Base-by-base conservation (phyloP, 805 yeast genomes). In the Hanseniaspora singularis region DNA sequence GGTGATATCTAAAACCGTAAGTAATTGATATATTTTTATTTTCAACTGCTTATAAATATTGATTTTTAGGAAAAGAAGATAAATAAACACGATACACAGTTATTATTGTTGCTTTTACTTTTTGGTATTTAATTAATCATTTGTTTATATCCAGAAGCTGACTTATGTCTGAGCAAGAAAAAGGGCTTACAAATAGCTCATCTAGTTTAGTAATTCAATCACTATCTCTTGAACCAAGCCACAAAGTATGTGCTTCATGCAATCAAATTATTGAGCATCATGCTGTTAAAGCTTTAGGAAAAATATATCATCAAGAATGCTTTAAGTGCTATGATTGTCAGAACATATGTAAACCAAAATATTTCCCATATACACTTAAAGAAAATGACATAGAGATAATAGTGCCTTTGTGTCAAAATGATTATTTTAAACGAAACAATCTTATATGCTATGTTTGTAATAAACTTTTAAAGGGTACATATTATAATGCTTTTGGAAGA, bases 401-500 rank as follows among this genome's bases (percentile, higher is more conserved):
- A 37, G 73, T 78, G 4, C 76, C 85, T 0, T 69, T 92, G 23
- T 92, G 99, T 64, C 98, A 92, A 64, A 82, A 77, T 54, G 94
- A 92, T 64, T 92, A 87, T 62, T 92, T 92, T 67, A 78, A 75
- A 58, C 74, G 94, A 54, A 73, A 87, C 49, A 82, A 84, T 49
- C 70, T 92, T 43, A 74, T 92, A n/a, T 92, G 99, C 59, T 74
- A 72, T 57, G 82, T 77, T 15, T 92, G 99, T 65, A 76, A 84
- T 52, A 74, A 73, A 22, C 95, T 95, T 3, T 69, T 94, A 42
- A 67, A 96, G 55, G 96, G 96, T 0, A 82, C 95, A 1, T 89
- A 89, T 64, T 87, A 88, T 50, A 88, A 95, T 1, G 96, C 96
- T 0, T 73, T 88, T 56, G 95, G 94, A 11, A 77, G 79, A 54